A percentile compares a stretch with the other conserved stretches of the same genome.
Conservation (phyloP, 2,329 filamentous ascomycete species). For the Tolypocladium tropicale region DNA sequence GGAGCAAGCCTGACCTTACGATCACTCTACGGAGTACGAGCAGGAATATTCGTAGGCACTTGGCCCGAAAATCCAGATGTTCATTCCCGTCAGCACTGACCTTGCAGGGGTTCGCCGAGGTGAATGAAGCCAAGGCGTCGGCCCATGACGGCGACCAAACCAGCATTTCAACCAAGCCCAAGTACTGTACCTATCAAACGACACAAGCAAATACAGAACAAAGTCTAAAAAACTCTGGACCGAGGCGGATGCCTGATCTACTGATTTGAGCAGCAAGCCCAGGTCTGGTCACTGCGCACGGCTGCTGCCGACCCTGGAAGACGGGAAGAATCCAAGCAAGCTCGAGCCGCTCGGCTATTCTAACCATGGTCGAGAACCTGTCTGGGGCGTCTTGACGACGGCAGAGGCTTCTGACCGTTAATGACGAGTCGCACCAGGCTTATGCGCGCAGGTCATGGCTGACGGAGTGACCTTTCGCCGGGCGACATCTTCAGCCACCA, state of each 20-base stretch:
- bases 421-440: not conserved
- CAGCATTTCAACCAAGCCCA: not conserved
- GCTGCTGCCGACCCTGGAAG: not conserved
- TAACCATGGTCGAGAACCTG: too few species aligned
- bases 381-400: too few species aligned
- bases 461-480: too few species aligned
- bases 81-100: not conserved
- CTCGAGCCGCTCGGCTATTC: too few species aligned
- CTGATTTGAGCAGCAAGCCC: too few species aligned
- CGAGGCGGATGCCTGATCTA: too few species aligned
- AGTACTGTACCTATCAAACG: too few species aligned
- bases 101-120: not conserved
- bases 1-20: not conserved
- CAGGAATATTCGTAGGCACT: too few species aligned
- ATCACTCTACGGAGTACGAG: not conserved
- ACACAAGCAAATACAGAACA: not conserved
- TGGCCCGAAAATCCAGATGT: not conserved
- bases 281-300: too few species aligned
- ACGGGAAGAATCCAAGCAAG: not conserved
- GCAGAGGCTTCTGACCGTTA: not conserved
- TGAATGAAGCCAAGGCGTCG: not conserved
- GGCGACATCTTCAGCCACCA: too few species aligned
- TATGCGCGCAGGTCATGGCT: too few species aligned
- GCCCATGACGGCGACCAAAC: not conserved
- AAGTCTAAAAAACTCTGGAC: too few species aligned